Conservation (phyloP, 768 basidiomycete genomes). For the Leucocoprinus leucothites region DNA sequence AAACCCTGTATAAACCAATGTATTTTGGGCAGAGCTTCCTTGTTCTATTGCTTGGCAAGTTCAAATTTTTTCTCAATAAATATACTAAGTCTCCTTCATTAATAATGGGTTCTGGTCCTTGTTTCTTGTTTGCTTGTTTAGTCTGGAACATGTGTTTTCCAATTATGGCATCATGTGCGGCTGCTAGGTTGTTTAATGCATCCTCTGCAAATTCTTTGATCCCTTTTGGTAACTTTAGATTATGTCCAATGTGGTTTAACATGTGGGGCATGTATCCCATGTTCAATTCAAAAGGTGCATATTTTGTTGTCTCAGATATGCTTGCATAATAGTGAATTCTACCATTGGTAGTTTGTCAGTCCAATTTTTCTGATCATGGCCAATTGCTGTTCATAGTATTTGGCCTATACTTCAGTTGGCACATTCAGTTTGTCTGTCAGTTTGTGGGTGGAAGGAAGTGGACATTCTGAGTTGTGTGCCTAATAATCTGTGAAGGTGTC, state of each 20-base stretch:
- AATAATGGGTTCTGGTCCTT: slow-evolving; percentile 17
- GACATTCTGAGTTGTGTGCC: slow-evolving; percentile 31
- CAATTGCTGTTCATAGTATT: slow-evolving; percentile 23
- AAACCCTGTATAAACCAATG: slow-evolving; percentile 34
- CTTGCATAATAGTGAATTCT: slow-evolving; percentile 34
- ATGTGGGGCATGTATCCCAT: slow-evolving; percentile 21
- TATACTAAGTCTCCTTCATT: slow-evolving; percentile 26
- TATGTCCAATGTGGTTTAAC: slow-evolving; percentile 6
- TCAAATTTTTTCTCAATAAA: slow-evolving; percentile 33
- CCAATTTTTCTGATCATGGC: slow-evolving; percentile 30
- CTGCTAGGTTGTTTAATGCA: slow-evolving; percentile 20
- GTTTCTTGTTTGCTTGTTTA: slow-evolving; percentile 22
- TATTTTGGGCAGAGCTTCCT: slow-evolving; percentile 33
- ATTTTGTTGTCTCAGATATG: slow-evolving; percentile 26
- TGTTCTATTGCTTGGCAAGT: slow-evolving; percentile 22
- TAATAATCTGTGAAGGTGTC: slow-evolving; percentile 20
- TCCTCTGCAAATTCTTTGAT: slow-evolving; percentile 21
- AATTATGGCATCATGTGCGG: slow-evolving; percentile 34
- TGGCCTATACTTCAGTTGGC: slow-evolving; percentile 27
- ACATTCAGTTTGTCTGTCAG: slow-evolving; percentile 29
- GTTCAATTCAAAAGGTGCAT: slow-evolving; percentile 30
- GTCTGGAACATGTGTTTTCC: slow-evolving; percentile 25
- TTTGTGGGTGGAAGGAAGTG: slow-evolving; percentile 39
- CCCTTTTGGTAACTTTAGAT: slow-evolving; percentile 14
- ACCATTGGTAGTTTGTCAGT: slow-evolving; percentile 24